Conservation (phyloP, 2,329 filamentous ascomycete genomes). For the Aspergillus sp. region DNA sequence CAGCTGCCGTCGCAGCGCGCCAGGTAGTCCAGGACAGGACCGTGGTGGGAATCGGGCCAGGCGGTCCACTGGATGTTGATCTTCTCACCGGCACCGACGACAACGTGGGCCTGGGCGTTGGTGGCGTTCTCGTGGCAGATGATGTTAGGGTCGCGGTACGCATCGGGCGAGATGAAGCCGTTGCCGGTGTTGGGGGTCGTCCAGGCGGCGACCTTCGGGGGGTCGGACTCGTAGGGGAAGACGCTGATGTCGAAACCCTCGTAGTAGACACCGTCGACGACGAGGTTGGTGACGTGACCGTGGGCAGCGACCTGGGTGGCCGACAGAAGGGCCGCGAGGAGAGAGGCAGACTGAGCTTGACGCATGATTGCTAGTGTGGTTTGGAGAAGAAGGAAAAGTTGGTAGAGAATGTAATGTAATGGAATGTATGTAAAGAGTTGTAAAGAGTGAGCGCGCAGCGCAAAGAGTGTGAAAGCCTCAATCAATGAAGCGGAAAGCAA, state of each 20-base stretch:
- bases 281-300: slow-evolving; percentile 39
- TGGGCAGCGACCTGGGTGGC: slow-evolving; percentile 35
- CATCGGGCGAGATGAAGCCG: slow-evolving; percentile 51
- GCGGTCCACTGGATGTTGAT: slow-evolving; percentile 61
- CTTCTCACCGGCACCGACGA: slow-evolving; percentile 58
- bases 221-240: slow-evolving; percentile 34
- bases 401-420: slow-evolving; percentile 5
- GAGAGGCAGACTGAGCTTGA: slow-evolving; percentile 23
- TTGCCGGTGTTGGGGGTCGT: slow-evolving; percentile 52
- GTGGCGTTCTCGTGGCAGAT: slow-evolving; percentile 61
- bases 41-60: slow-evolving; percentile 65
- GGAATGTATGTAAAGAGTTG: background rate
- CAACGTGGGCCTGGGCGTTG: slow-evolving; percentile 50
- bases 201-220: slow-evolving; percentile 54
- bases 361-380: slow-evolving; percentile 9
- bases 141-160: slow-evolving; percentile 50
- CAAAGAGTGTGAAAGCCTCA: slow-evolving; percentile 14
- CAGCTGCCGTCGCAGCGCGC: slow-evolving; percentile 59
- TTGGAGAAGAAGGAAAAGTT: background rate
- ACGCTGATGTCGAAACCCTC: slow-evolving; percentile 42
- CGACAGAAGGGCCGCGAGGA: slow-evolving; percentile 33
- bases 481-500: slow-evolving; percentile 13
- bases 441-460: slow-evolving; percentile 15
- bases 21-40: slow-evolving; percentile 63
- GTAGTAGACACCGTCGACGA: slow-evolving; percentile 38